Percentiles rank a stretch among this genome's conserved stretches.
These are phyloP conservation scores for Lavandula angustifolia DNA, from an alignment of 257 asterid species.

Conservation along the genomic window DNA sequence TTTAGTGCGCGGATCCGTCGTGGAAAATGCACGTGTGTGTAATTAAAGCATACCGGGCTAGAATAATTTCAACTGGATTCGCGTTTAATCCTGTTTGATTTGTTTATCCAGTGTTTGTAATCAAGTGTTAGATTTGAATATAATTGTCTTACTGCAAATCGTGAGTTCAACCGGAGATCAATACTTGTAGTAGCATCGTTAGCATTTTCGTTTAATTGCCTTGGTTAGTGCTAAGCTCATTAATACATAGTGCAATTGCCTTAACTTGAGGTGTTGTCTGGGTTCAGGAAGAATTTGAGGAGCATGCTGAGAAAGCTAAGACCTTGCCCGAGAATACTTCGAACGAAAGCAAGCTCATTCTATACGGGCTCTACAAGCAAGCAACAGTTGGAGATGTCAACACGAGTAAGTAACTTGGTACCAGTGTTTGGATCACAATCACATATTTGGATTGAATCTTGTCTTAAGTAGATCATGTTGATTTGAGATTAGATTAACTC, in stretches of 20 bases:
- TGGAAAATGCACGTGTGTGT: too few relatives aligned
- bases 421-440: neutral
- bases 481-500: conserved; percentile 1
- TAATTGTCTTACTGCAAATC: neutral
- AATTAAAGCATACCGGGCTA: neutral
- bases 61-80: neutral
- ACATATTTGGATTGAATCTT: neutral
- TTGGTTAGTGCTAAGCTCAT: neutral
- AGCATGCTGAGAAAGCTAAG: conserved; percentile 83
- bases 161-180: neutral
- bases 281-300: conserved; percentile 89
- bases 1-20: too few relatives aligned
- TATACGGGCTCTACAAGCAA: conserved; percentile 88
- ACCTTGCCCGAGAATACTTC: conserved; percentile 70
- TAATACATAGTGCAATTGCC: neutral
- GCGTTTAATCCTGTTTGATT: conserved; percentile 4
- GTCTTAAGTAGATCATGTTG: neutral
- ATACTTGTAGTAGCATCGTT: neutral
- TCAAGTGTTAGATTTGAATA: neutral
- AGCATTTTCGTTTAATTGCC: neutral
- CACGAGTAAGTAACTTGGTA: conserved; percentile 56
- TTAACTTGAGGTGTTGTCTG: neutral
- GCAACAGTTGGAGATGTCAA: conserved; percentile 73
- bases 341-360: conserved; percentile 70
- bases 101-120: neutral